phyloP scores from a whole-genome alignment of 441 rosid genomes.

The Jatropha multifida region DNA sequence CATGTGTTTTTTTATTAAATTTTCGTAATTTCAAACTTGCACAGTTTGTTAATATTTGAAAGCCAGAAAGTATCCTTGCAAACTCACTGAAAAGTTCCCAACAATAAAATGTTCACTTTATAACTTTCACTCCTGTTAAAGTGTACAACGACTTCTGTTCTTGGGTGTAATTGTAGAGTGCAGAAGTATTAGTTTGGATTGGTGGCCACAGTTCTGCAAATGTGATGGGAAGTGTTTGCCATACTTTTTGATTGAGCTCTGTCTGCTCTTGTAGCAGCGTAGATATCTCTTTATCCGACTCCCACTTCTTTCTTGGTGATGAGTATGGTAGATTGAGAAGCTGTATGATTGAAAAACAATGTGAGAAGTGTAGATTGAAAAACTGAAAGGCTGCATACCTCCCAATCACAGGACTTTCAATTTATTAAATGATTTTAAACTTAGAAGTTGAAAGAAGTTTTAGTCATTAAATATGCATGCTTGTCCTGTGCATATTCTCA shows the following conservation, averaged over 20 bases:
- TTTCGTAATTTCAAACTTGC: not conserved
- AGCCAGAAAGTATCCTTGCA: not conserved
- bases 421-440: not conserved
- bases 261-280: not conserved
- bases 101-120: not conserved
- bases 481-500: not conserved
- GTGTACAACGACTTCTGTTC: not conserved
- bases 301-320: not conserved
- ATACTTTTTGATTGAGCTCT: not conserved
- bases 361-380: not conserved
- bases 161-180: not conserved
- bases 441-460: not conserved
- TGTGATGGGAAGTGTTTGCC: not conserved
- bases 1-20: not conserved
- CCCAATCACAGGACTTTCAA: not conserved
- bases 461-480: not conserved
- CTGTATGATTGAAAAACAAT: not conserved
- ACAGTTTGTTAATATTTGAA: not conserved
- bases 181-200: not conserved
- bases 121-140: not conserved
- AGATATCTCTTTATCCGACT: not conserved
- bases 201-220: not conserved
- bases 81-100: not conserved
- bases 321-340: not conserved
- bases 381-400: not conserved